A percentile compares a stretch with the other conserved stretches of the same genome.
Conservation (phyloP, 2,329 filamentous ascomycete genomes). For the Neonectria faginata region DNA sequence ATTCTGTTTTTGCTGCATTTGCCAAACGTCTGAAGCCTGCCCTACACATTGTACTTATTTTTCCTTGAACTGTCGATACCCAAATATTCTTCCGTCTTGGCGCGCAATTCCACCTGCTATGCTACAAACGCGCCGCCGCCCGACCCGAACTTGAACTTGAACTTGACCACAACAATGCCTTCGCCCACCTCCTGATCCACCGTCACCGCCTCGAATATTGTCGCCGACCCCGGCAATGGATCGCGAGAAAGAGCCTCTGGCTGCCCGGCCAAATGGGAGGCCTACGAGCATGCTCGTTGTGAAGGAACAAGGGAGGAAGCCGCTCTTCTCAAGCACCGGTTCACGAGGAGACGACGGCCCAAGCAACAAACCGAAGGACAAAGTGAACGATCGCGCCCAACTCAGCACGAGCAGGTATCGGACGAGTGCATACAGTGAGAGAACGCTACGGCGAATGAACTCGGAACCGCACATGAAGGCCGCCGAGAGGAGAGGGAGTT, state of each 20-base stretch:
- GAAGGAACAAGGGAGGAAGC: conserved; percentile 55
- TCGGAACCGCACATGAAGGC: conserved; percentile 39
- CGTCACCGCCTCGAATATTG: conserved; percentile 22
- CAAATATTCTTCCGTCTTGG: background rate
- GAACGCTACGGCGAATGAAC: conserved; percentile 40
- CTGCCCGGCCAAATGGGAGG: conserved; percentile 34
- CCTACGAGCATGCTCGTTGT: conserved; percentile 50
- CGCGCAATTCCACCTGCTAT: conserved; percentile 22
- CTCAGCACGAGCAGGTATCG: conserved; percentile 29
- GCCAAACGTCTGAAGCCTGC: background rate
- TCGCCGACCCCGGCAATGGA: conserved; percentile 39
- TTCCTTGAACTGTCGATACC: background rate
- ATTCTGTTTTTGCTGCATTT: conserved; percentile 11
- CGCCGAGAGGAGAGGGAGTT: conserved; percentile 37
- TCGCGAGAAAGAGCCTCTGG: conserved; percentile 40
- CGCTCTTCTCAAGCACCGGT: conserved; percentile 51
- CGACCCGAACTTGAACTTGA: conserved; percentile 7
- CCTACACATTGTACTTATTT: conserved; percentile 16
- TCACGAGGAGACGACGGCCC: conserved; percentile 37
- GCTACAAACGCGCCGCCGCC: conserved; percentile 41
- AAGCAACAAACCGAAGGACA: conserved; percentile 31
- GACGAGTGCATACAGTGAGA: conserved; percentile 24
- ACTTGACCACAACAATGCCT: conserved; percentile 33
- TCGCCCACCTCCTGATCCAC: conserved; percentile 28
- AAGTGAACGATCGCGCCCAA: conserved; percentile 36